phyloP scores from a whole-genome alignment of 495 filamentous ascomycete species.

The Cercophora newfieldiana region DNA sequence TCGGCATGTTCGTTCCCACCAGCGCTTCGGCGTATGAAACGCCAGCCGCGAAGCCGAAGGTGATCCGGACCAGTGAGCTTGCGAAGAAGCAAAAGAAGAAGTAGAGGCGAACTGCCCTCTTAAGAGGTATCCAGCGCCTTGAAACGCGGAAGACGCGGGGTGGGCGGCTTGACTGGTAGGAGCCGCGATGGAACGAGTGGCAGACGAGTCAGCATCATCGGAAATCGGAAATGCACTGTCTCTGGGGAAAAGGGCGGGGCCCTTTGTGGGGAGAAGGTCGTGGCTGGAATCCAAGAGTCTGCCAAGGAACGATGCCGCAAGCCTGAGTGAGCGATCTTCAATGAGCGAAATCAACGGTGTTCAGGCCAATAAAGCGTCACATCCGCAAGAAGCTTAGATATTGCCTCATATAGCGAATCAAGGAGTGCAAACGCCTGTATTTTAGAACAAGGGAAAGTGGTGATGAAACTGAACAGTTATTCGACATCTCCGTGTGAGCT shows the following conservation, averaged over 20 bases:
- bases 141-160: background rate
- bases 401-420: background rate
- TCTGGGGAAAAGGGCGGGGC: background rate
- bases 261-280: background rate
- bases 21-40: conserved; percentile 36
- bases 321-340: background rate
- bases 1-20: conserved; percentile 80
- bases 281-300: background rate
- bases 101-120: too few relatives aligned
- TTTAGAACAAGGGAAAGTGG: background rate
- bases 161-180: background rate
- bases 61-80: conserved; percentile 50
- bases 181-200: background rate
- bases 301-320: conserved; percentile 4
- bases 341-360: background rate
- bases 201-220: background rate
- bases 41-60: conserved; percentile 33
- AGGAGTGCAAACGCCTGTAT: background rate
- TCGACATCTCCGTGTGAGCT: background rate
- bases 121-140: background rate
- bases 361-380: background rate
- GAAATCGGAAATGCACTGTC: background rate
- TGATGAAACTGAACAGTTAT: background rate
- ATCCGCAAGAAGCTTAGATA: background rate
- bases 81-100: conserved; percentile 36